Percentiles rank a stretch among this genome's conserved stretches.
These are phyloP conservation scores for Penicillium glabrum DNA, from an alignment of 2,329 filamentous ascomycete genomes.

Conservation along the genomic window DNA sequence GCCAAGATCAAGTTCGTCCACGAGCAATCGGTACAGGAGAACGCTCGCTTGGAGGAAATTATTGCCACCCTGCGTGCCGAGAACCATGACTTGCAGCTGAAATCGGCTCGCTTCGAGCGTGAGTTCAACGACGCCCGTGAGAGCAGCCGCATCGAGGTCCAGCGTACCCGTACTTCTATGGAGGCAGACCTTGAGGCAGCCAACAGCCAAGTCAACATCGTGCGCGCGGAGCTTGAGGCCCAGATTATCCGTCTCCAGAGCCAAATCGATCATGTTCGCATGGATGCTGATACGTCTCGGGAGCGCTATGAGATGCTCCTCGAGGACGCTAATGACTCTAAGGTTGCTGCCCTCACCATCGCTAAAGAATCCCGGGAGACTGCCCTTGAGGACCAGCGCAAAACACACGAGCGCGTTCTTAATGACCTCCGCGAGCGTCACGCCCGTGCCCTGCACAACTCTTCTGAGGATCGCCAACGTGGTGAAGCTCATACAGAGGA, in stretches of 20 bases:
- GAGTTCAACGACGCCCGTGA: conserved; percentile 85
- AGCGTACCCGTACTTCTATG: conserved; percentile 74
- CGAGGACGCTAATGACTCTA: conserved; percentile 73
- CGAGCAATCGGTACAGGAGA: conserved; percentile 60
- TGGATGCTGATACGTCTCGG: conserved; percentile 78
- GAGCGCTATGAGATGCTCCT: conserved; percentile 81
- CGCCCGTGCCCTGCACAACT: conserved; percentile 69
- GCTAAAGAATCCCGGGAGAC: conserved; percentile 54
- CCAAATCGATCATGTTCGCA: conserved; percentile 73
- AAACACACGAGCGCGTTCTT: conserved; percentile 69
- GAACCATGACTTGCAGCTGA: conserved; percentile 70
- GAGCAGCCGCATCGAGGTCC: conserved; percentile 73
- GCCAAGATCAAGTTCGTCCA: conserved; percentile 78
- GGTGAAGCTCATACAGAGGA: conserved; percentile 78
- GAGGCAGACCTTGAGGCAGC: conserved; percentile 80
- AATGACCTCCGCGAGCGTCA: conserved; percentile 76
- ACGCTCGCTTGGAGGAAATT: conserved; percentile 63
- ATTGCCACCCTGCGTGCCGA: conserved; percentile 50
- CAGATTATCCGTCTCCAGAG: conserved; percentile 70
- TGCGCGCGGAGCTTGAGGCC: conserved; percentile 77
- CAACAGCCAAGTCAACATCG: conserved; percentile 80
- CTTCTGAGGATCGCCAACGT: conserved; percentile 77
- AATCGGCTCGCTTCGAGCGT: conserved; percentile 68
- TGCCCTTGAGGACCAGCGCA: conserved; percentile 58
- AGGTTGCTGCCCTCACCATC: conserved; percentile 59